Base-by-base conservation (phyloP, 148 eudicot genomes). In the Amaranthus cruentus region DNA sequence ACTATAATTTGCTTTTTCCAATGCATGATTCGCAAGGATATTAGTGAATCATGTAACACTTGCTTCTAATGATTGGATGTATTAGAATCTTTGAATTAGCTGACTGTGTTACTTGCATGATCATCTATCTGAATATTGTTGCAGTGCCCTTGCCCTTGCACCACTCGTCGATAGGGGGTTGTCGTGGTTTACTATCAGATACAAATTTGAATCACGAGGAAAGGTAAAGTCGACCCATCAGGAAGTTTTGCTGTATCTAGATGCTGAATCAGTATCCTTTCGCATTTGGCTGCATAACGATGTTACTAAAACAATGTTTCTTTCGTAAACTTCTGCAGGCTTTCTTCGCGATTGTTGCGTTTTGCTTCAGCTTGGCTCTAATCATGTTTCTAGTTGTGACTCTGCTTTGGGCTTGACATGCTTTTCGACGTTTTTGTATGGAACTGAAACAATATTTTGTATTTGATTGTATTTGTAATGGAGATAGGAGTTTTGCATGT, bases 101-200 rank as follows among this genome's bases (percentile, higher is more conserved):
- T 18, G 51, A 14, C 10, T n/a, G 2, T 74, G 0, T 18, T 38
- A n/a, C 44, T 6, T 62, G 15, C 63, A 47, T 59, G 52, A 5
- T 66, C 9, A 63, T 67, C 69, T 13, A 12, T 28, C 42, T 7
- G 11, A n/a, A 55, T 38, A 0, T 55, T 3, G 58, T 55, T 86
- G 81, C 89, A 90, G 96, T 87, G 92, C 96, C 72, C 83, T 90
- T 73, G 92, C 96, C 18, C 87, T 90, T 71, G 96, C 96, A 52
- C 96, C 96, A 62, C 63, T 90, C 55, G 96, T 88, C 38, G 92
- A 87, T 53, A 83, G 71, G 73, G 92, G 89, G 18, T 78, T 90
- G 75, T 81, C 90, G 50, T 85, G 92, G 92, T 88, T 90, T 76
- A 87, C 92, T 48, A 73, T 59, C 54, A 88, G 77, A 73, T 85